phyloP scores from a whole-genome alignment of 345 rosid genomes.

The Murraya paniculata region DNA sequence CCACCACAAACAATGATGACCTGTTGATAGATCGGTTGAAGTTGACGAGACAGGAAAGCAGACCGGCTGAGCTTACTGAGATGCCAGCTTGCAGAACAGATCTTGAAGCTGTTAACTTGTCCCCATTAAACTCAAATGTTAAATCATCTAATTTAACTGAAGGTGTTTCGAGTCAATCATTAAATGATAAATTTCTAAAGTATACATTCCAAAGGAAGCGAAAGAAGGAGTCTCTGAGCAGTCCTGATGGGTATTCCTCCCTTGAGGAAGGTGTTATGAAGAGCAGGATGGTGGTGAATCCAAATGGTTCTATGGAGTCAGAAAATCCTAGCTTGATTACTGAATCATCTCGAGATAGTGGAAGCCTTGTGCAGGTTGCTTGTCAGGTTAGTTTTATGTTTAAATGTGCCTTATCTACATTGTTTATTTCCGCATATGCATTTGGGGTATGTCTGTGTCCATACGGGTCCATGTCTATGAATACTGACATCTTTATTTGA shows the following conservation, averaged over 20 bases:
- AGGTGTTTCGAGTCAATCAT: constrained; percentile 27
- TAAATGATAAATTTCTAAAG: constrained; percentile 49
- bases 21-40: constrained; percentile 16
- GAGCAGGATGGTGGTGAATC: constrained; percentile 41
- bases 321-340: constrained; percentile 35
- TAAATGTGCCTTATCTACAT: neutral
- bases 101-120: constrained; percentile 17
- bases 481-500: neutral
- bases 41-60: constrained; percentile 31
- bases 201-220: constrained; percentile 82
- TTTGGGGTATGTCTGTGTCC: neutral
- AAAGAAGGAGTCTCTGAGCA: constrained; percentile 55
- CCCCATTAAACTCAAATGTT: constrained; percentile 16
- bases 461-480: neutral
- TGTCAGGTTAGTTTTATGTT: constrained; percentile 47
- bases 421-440: neutral
- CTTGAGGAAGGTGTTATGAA: constrained; percentile 28
- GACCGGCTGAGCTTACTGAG: constrained; percentile 26
- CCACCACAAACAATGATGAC: constrained; percentile 18
- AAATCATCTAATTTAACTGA: constrained; percentile 37
- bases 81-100: constrained; percentile 27
- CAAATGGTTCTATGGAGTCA: constrained; percentile 37
- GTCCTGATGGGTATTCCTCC: constrained; percentile 45
- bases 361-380: constrained; percentile 49
- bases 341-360: constrained; percentile 50